phyloP scores from a whole-genome alignment of 768 basidiomycete species.

The Rhodotorula taiwanensis region DNA sequence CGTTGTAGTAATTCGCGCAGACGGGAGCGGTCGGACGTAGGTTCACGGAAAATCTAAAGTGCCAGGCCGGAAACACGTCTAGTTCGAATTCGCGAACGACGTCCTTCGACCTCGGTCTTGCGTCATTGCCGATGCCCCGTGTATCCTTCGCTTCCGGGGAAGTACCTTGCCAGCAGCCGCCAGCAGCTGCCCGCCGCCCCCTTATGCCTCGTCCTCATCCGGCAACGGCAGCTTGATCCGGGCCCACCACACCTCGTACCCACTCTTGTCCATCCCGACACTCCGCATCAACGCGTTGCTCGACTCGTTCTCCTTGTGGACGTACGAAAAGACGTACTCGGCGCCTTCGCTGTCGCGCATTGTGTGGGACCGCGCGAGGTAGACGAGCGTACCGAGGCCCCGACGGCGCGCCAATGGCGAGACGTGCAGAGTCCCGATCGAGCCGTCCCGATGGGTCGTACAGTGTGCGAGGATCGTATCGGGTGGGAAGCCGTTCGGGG shows the following conservation, averaged over 20 bases:
- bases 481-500: not conserved
- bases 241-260: conserved; percentile 55
- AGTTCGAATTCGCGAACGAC: too few species aligned
- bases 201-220: not conserved
- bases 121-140: too few species aligned
- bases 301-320: conserved; percentile 55
- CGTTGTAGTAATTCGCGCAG: too few species aligned
- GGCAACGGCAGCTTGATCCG: conserved; percentile 6
- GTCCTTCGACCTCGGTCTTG: too few species aligned
- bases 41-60: too few species aligned
- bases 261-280: conserved; percentile 83
- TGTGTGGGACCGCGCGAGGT: not conserved
- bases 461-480: conserved; percentile 9
- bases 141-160: too few species aligned
- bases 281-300: conserved; percentile 83
- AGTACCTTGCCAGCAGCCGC: too few species aligned
- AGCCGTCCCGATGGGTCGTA: conserved; percentile 30
- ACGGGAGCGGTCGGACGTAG: too few species aligned
- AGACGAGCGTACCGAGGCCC: conserved; percentile 1
- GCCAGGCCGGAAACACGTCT: too few species aligned
- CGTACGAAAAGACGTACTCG: conserved; percentile 14
- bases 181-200: too few species aligned
- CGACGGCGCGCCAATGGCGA: not conserved
- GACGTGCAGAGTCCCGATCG: conserved; percentile 25
- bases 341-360: not conserved